Evolutionary conservation across 495 filamentous ascomycete species (phyloP).

Genomic region (Trichocladium antarcticum): DNA sequence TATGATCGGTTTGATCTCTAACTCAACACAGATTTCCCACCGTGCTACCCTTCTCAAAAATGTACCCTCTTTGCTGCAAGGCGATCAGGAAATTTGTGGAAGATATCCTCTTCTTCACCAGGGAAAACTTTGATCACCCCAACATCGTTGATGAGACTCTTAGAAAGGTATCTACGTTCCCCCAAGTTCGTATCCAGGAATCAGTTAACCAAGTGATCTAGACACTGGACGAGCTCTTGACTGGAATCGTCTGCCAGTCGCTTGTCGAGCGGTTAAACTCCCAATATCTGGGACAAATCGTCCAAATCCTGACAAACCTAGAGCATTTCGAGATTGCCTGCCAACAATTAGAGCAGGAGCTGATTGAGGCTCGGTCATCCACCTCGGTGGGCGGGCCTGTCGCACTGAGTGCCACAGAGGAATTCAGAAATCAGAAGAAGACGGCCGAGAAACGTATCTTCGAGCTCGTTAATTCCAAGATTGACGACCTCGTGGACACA

Average conservation of each 20-base stretch:
- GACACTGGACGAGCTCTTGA: conserved; percentile 79
- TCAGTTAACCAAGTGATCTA: conserved; percentile 16
- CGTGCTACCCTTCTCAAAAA: conserved; percentile 91
- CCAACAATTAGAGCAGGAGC: conserved; percentile 68
- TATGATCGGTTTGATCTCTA: background rate
- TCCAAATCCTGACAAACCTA: conserved; percentile 94
- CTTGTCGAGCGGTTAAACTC: conserved; percentile 81
- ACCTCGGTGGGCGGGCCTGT: conserved; percentile 64
- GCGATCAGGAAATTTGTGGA: conserved; percentile 94
- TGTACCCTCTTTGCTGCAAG: conserved; percentile 97
- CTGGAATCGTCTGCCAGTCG: conserved; percentile 76
- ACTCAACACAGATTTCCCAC: conserved; percentile 59
- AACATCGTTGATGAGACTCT: conserved; percentile 82
- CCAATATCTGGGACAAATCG: conserved; percentile 92
- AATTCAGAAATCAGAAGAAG: conserved; percentile 84
- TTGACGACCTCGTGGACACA: conserved; percentile 92
- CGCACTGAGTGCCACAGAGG: conserved; percentile 65
- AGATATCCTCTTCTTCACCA: conserved; percentile 91
- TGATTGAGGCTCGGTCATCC: conserved; percentile 70
- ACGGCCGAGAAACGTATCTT: conserved; percentile 96
- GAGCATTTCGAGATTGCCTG: conserved; percentile 95
- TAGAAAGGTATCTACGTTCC: conserved; percentile 43
- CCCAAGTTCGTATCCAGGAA: background rate
- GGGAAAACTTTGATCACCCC: conserved; percentile 83
- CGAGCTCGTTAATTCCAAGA: conserved; percentile 96